Evolutionary conservation across 305 asterid species (phyloP).

Genomic region (Solanum hybrid): DNA sequence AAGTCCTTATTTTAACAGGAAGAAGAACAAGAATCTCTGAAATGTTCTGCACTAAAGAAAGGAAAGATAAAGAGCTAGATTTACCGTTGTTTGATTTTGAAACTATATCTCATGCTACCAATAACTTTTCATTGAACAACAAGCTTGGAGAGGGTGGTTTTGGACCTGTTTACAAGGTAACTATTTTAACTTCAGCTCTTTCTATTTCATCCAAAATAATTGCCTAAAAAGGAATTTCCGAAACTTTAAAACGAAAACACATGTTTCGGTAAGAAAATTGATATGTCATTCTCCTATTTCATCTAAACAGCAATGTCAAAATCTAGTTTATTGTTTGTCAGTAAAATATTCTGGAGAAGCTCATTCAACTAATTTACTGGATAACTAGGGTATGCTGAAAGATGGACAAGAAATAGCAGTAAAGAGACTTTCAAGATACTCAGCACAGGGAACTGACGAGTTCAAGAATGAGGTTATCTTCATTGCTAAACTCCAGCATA

Average conservation of each 20-base stretch:
- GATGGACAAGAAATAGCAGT: not conserved
- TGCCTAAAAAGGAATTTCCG: not conserved
- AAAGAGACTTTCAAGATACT: not conserved
- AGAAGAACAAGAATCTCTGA: not conserved
- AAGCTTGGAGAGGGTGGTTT: constrained; percentile 23
- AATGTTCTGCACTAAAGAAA: not conserved
- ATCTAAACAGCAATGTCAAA: not conserved
- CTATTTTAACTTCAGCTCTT: not conserved
- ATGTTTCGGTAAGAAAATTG: not conserved
- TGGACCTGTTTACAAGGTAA: constrained; percentile 13
- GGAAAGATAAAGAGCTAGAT: not conserved
- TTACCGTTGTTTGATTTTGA: constrained; percentile 9
- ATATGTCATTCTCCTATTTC: not conserved
- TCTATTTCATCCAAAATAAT: not conserved
- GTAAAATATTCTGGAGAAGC: not conserved
- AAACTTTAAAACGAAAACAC: not conserved
- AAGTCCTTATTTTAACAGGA: not conserved
- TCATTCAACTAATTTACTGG: not conserved
- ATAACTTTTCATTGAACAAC: constrained; percentile 17
- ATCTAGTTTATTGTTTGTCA: not conserved
- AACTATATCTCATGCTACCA: constrained; percentile 21
- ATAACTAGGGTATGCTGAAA: not conserved
- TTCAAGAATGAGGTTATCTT: not conserved
- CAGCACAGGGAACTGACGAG: not conserved
- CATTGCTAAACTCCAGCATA: not conserved